A percentile compares a stretch with the other conserved stretches of the same genome.
Evolutionary conservation across 192 early-diverging fungal genomes (phyloP).

Genomic region (Cladochytrium replicatum): DNA sequence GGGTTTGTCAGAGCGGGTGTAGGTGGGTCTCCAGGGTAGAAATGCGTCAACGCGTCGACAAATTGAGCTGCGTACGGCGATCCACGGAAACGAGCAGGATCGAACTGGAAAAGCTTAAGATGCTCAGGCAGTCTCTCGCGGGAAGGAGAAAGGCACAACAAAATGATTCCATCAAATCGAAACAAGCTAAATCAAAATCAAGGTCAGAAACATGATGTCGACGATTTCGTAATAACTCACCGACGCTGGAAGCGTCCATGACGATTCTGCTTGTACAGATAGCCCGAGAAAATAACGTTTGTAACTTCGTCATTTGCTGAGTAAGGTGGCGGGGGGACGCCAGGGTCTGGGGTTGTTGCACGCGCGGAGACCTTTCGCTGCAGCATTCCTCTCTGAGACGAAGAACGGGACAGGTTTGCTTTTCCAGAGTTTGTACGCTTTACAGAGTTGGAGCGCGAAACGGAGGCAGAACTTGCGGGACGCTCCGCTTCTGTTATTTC

Average conservation of each 20-base stretch:
- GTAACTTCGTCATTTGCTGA: no score
- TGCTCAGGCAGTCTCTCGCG: constrained; percentile 16
- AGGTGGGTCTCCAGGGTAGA: constrained; percentile 17
- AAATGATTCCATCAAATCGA: constrained; percentile 28
- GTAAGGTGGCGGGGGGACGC: no score
- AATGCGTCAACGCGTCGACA: constrained; percentile 4
- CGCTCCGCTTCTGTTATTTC: no score
- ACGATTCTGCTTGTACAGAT: constrained; percentile 27
- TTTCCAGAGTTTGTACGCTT: no score
- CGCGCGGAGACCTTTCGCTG: no score
- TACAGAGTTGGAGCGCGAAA: no score
- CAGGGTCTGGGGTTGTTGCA: no score
- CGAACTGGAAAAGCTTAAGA: constrained; percentile 15
- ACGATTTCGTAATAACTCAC: background rate
- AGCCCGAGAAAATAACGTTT: constrained; percentile 26
- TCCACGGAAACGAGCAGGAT: constrained; percentile 4
- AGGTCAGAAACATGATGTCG: background rate
- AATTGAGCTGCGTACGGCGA: constrained; percentile 3
- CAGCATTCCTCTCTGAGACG: no score
- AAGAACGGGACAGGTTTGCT: no score
- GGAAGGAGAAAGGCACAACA: constrained; percentile 26
- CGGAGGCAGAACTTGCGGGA: no score
- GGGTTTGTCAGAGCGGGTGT: constrained; percentile 23
- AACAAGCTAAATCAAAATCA: constrained; percentile 9
- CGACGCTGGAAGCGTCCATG: constrained; percentile 25